Percentiles rank a stretch among this genome's conserved stretches.
Conservation (phyloP, 179 eudicot species). For the Silene noctiflora region DNA sequence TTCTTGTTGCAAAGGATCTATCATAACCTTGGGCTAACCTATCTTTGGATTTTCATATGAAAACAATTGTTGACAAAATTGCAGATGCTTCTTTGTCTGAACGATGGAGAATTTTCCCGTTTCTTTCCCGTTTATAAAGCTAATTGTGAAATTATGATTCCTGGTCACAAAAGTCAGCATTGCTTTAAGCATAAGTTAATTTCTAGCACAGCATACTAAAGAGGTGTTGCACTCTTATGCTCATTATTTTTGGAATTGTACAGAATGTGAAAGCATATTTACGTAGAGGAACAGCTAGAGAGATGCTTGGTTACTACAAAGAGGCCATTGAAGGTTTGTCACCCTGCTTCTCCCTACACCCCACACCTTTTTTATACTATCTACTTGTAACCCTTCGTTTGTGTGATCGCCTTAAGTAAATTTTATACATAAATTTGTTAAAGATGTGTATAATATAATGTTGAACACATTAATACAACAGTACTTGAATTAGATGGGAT, state of each 20-base stretch:
- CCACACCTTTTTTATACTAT: not conserved
- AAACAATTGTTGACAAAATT: not conserved
- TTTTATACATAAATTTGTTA: not conserved
- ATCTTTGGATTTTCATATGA: too few species aligned
- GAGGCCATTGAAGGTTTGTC: constrained; percentile 78
- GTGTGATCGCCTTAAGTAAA: not conserved
- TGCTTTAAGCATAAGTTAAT: not conserved
- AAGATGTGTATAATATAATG: too few species aligned
- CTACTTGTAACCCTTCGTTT: not conserved
- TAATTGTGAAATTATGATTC: not conserved
- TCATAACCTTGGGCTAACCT: too few species aligned
- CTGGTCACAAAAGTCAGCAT: not conserved
- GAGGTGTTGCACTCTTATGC: not conserved
- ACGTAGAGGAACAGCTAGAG: constrained; percentile 93
- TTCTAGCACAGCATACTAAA: not conserved
- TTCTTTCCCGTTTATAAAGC: not conserved
- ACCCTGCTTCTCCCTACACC: not conserved
- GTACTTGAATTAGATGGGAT: not conserved
- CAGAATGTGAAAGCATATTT: constrained; percentile 92
- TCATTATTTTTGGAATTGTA: constrained; percentile 11
- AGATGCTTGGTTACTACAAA: constrained; percentile 79
- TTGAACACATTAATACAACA: not conserved
- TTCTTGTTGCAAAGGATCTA: too few species aligned
- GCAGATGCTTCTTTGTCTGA: not conserved
- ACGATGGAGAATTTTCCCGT: too few species aligned